phyloP scores from a whole-genome alignment of 2,329 filamentous ascomycete species.

The Cladosporium halotolerans region DNA sequence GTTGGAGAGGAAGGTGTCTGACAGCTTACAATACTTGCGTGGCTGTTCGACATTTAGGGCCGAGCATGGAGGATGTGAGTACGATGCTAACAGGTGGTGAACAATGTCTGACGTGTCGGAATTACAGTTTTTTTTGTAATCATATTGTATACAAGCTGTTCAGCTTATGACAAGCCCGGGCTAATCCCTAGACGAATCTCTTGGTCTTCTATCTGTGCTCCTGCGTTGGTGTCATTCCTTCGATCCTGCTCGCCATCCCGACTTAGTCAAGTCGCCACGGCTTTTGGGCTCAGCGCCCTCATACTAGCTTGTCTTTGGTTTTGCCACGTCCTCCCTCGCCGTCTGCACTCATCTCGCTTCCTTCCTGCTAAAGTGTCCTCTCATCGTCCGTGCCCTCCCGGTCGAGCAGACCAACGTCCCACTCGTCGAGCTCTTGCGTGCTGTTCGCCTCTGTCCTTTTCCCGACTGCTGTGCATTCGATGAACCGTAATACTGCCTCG shows the following conservation, averaged over 20 bases:
- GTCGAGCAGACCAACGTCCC: neutral
- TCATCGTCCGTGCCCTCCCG: neutral
- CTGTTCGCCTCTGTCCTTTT: neutral
- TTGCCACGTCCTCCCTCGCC: neutral
- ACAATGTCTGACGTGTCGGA: too few species aligned
- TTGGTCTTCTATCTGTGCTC: neutral
- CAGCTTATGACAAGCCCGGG: neutral
- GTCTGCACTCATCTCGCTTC: neutral
- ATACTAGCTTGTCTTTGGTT: neutral
- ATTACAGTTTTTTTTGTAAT: slow-evolving; percentile 1
- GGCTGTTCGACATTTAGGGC: too few species aligned
- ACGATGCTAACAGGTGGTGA: too few species aligned
- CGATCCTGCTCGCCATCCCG: neutral
- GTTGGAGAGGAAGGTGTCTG: too few species aligned
- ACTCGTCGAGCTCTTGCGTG: neutral
- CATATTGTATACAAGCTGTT: slow-evolving; percentile 3
- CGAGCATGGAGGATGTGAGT: too few species aligned
- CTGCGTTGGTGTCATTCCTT: neutral
- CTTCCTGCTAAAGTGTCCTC: neutral
- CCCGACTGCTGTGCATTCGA: neutral
- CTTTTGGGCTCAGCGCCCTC: neutral
- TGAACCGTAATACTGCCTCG: neutral
- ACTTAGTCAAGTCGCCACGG: neutral
- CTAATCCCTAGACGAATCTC: neutral
- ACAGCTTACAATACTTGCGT: too few species aligned